Evolutionary conservation across 331 rosid species (phyloP).

Genomic region (Acacia concinna): DNA sequence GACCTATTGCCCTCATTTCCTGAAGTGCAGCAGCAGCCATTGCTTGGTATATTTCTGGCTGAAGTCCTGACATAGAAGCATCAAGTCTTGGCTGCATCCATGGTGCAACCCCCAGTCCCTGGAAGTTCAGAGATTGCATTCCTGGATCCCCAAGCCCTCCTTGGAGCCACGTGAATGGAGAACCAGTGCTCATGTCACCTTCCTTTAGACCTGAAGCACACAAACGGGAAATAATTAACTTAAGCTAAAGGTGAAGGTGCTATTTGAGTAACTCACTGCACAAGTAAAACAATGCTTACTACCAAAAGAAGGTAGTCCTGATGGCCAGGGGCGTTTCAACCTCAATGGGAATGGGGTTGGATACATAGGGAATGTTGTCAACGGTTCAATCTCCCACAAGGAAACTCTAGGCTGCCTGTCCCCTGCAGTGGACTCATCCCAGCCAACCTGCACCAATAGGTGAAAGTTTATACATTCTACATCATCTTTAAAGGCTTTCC

Average conservation of each 20-base stretch:
- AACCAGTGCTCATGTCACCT: conserved; percentile 60
- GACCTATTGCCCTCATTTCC: conserved; percentile 69
- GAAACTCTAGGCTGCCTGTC: conserved; percentile 95
- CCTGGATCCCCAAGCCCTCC: conserved; percentile 72
- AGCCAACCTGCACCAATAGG: conserved; percentile 72
- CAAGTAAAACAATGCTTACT: conserved; percentile 46
- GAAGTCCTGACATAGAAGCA: conserved; percentile 67
- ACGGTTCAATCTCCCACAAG: conserved; percentile 90
- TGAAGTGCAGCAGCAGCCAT: conserved; percentile 88
- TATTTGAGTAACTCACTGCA: not conserved
- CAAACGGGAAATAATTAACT: conserved; percentile 3
- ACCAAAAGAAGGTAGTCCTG: conserved; percentile 68
- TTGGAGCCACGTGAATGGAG: conserved; percentile 78
- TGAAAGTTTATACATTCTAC: conserved; percentile 10
- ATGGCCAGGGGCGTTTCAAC: conserved; percentile 85
- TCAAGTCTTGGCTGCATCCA: conserved; percentile 87
- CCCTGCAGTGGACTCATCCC: conserved; percentile 95
- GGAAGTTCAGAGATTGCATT: conserved; percentile 70
- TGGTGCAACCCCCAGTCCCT: conserved; percentile 80
- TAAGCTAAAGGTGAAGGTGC: conserved; percentile 4
- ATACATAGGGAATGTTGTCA: conserved; percentile 94
- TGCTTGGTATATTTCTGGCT: conserved; percentile 77
- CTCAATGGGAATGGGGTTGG: conserved; percentile 80
- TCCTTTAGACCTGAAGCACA: conserved; percentile 66
- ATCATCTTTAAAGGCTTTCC: not conserved